Evolutionary conservation across 2,329 filamentous ascomycete genomes (phyloP), one percentile per base, ranked within the genome.

Genomic region (Didymella keratinophila): DNA sequence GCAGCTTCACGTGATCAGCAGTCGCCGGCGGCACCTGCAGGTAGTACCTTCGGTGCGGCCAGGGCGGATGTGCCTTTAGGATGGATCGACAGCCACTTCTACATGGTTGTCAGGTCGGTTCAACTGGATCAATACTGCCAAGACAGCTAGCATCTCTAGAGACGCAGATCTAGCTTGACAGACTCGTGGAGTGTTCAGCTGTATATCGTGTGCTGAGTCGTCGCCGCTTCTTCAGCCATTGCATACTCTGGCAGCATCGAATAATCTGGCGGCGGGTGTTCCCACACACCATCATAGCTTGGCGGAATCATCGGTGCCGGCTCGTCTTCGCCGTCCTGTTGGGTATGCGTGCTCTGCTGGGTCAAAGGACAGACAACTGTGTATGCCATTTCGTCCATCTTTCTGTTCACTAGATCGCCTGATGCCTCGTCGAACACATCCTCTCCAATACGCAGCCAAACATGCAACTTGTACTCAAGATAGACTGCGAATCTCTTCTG

Each of bases 341-440:
- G 32, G 1, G 11, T 20, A 1, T 18, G 9, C 7, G 9, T 50
- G 10, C 9, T 14, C 23, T 55, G 56, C 20, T 36, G 39, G 1
- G 30, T 44, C 3, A 60, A 30, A 16, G 57, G 57, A 44, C 57
- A 60, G 8, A 60, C 27, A 0, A 60, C 30, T 14, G 57, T 60
- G 10, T 60, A 60, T n/a, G 57, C 57, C 57, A 60, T 60, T 36
- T 60, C 57, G 18, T 60, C 57, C 51, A 60, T 52, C 12, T 60
- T 60, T 3, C 57, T 42, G 37, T 60, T 60, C n/a, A 60, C 52
- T n/a, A 60, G 30, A 42, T 60, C 57, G 5, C 57, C 57, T 1
- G 57, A 55, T 2, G 57, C 57, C 12, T 52, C 43, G 30, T 60
- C 57, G 43, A 60, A 60, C 2, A 60, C 36, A 14, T 60, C 57